Conservation (phyloP, 805 yeast genomes). For the Grigorovia transvaalensis region DNA sequence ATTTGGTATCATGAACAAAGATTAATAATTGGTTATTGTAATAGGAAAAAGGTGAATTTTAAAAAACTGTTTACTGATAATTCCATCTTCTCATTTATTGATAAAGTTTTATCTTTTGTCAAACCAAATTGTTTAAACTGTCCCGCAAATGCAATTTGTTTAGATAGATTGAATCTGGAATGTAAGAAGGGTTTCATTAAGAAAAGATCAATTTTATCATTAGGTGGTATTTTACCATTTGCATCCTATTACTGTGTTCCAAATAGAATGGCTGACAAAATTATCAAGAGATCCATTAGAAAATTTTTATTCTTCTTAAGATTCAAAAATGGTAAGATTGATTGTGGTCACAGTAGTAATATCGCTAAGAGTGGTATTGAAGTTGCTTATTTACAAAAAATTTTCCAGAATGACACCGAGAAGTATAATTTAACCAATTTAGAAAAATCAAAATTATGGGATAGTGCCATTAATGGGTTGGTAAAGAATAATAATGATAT, state of each 20-base stretch:
- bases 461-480: neutral
- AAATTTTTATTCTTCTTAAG: constrained; percentile 53
- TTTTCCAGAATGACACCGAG: neutral
- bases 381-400: constrained; percentile 36
- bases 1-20: constrained; percentile 57
- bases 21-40: constrained; percentile 62
- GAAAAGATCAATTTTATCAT: constrained; percentile 16
- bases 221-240: constrained; percentile 48
- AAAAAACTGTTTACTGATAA: constrained; percentile 31
- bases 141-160: constrained; percentile 71
- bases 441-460: constrained; percentile 43
- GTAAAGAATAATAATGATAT: neutral
- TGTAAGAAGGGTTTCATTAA: constrained; percentile 60
- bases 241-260: constrained; percentile 52
- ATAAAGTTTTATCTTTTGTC: constrained; percentile 31
- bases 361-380: constrained; percentile 40
- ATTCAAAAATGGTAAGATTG: constrained; percentile 47
- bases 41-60: constrained; percentile 18
- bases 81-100: constrained; percentile 26
- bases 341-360: constrained; percentile 42
- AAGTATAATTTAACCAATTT: neutral
- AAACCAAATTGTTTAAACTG: constrained; percentile 63
- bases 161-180: constrained; percentile 40
- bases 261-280: constrained; percentile 58
- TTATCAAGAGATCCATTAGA: constrained; percentile 49